Evolutionary conservation across 1,284 basidiomycete genomes (phyloP), one percentile per base, ranked within the genome.

Genomic region (Boletus smithii): DNA sequence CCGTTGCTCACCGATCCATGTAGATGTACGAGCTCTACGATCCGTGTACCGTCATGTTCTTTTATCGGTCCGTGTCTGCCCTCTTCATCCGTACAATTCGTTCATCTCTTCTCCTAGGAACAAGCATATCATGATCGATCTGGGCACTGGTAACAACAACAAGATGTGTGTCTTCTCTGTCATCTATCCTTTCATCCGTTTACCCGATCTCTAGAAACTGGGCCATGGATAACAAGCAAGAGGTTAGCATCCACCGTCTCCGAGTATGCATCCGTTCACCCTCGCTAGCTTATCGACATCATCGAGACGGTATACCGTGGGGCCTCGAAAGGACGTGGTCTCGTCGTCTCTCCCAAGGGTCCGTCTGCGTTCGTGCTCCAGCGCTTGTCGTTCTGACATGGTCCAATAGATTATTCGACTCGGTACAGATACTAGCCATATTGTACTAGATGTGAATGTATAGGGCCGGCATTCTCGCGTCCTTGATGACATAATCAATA

Each of bases 61-160:
- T 95, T 73, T 95, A 95, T 72, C 83, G 92, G 90, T 93, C 56
- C n/a, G n/a, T 48, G 83, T 57, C 33, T 8, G 11, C 23, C 8
- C 26, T 8, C 0, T 11, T 10, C 37, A 16, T 18, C 23, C 23
- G 11, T 16, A 2, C 8, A 6, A 7, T 8, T 18, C 23, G 8
- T 23, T 44, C 40, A 54, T 40, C 39, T 8, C 2, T 17, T 13
- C 38, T 17, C 44, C 40, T n/a, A 93, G 94, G 33, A 97, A 97
- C 73, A 97, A 99, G 69, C 95, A 99, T 65, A 99, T 99, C 72
- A 98, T 99, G 95, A 97, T 99, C 65, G 95, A 98, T 81, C 73
- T 97, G 58, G 95, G 95, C 13, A 99, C 95, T 42, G 95, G 97
- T 75, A 98, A 99, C 73, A 99, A 99, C 72, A 99, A 99, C 74